Evolutionary conservation across 1,284 basidiomycete species (phyloP), one percentile per base, ranked within the genome.

Genomic region (Sporisorium graminicola): DNA sequence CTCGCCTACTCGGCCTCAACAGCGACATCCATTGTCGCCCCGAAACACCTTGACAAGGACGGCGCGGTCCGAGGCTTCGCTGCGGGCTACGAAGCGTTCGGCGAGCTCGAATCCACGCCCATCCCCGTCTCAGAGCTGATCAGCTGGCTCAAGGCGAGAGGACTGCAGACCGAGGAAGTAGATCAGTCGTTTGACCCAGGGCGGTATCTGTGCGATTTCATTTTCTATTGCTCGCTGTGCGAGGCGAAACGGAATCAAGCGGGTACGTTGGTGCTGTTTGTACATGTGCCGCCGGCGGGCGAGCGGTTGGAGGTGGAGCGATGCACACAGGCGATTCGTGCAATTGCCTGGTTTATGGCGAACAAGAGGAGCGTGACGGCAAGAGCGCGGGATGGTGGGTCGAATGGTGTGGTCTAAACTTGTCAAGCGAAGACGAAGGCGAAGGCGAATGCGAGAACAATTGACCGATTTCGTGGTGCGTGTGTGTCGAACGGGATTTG

Each of bases 131-230:
- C 40, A 2, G 22, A 49, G n/a, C 54, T 79, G 9, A 24, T 77
- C 4, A 6, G 4, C 0, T 71, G 59, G 59, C 55, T 74, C n/a
- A 59, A 58, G 9, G 26, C 57, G 6, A 29, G 24, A 3, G 74
- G 74, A 1, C 54, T 64, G 43, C 6, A 22, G 29, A 35, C 27
- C 0, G 37, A 14, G 0, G 74, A 68, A 20, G 60, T 73, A 24
- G 55, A 65, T 2, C 58, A 63, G 57, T 62, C 57, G 5, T 44
- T 59, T 16, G 66, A 79, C 37, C 58, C 77, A 6, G 77, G 77
- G 2, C 46, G 74, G 7, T 77, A 74, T 40, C 65, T 79, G 29
- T 79, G 77, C 59, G 77, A 79, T 14, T 79, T 77, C 20, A 66
- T 77, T 46, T 71, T 52, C 40, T 79, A 79, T 27, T 53, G 53